These are phyloP conservation scores for Meredithiella fracta DNA, from an alignment of 2,329 filamentous ascomycete species.

Conservation along the genomic window DNA sequence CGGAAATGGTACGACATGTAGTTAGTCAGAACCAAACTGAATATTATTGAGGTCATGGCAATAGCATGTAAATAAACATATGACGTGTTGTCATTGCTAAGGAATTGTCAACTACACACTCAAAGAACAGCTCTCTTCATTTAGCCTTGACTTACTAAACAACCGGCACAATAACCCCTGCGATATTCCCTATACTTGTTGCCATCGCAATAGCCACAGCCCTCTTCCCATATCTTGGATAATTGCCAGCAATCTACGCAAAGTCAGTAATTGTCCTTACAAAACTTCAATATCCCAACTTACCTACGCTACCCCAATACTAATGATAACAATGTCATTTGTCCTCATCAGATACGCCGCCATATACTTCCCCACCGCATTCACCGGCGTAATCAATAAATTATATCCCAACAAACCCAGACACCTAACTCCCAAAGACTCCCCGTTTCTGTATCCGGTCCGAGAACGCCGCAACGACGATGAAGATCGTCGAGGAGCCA, in stretches of 20 bases:
- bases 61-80: background rate
- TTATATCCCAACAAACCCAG: background rate
- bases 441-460: slow-evolving; percentile 3
- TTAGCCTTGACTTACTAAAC: no score
- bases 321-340: background rate
- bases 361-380: background rate
- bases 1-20: slow-evolving; percentile 1
- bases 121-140: no score
- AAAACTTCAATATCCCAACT: background rate
- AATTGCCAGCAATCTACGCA: background rate
- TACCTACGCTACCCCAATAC: background rate
- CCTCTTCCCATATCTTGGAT: background rate
- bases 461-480: background rate
- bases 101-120: no score
- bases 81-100: background rate
- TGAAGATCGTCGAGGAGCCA: background rate
- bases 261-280: background rate
- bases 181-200: no score
- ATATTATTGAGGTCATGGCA: background rate
- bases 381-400: background rate
- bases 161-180: no score
- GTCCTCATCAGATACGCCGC: background rate
- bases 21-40: background rate
- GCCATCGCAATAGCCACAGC: no score
- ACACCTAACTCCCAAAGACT: background rate